Evolutionary conservation across 2,329 filamentous ascomycete species (phyloP).

Genomic region (Ascochyta koolunga): DNA sequence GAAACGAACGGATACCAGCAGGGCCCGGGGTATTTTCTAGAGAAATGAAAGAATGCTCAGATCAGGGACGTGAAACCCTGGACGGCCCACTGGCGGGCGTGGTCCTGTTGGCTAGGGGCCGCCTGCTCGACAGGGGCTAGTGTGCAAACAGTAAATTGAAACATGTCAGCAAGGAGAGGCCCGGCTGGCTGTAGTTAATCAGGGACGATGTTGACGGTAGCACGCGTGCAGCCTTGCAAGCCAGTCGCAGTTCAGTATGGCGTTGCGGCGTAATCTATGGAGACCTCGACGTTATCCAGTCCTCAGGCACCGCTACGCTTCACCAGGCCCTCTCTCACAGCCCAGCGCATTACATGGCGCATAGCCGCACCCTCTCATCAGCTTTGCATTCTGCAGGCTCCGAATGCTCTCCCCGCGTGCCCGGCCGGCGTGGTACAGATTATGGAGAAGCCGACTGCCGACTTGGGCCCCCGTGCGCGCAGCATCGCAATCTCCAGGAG

Average conservation of each 20-base stretch:
- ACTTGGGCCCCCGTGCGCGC: constrained; percentile 17
- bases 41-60: constrained; percentile 49
- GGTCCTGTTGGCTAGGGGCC: constrained; percentile 27
- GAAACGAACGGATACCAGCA: constrained; percentile 37
- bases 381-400: background rate
- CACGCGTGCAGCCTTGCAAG: constrained; percentile 26
- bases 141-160: constrained; percentile 36
- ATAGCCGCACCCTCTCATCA: constrained; percentile 8
- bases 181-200: constrained; percentile 17
- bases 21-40: constrained; percentile 36
- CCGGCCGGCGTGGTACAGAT: constrained; percentile 3
- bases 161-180: constrained; percentile 38
- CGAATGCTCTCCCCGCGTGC: background rate
- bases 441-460: constrained; percentile 4
- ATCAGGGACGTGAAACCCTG: constrained; percentile 45
- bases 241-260: constrained; percentile 21
- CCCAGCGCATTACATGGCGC: constrained; percentile 1
- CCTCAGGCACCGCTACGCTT: constrained; percentile 17
- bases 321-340: constrained; percentile 9
- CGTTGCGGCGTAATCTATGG: constrained; percentile 20
- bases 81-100: constrained; percentile 26
- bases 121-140: constrained; percentile 30
- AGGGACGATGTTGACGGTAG: constrained; percentile 19
- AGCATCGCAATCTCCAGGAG: constrained; percentile 15
- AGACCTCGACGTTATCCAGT: constrained; percentile 18